Percentiles rank a stretch among this genome's conserved stretches.
Evolutionary conservation across 78 protist genomes (phyloP).

Genomic region (Blattamonas nauphoetae): DNA sequence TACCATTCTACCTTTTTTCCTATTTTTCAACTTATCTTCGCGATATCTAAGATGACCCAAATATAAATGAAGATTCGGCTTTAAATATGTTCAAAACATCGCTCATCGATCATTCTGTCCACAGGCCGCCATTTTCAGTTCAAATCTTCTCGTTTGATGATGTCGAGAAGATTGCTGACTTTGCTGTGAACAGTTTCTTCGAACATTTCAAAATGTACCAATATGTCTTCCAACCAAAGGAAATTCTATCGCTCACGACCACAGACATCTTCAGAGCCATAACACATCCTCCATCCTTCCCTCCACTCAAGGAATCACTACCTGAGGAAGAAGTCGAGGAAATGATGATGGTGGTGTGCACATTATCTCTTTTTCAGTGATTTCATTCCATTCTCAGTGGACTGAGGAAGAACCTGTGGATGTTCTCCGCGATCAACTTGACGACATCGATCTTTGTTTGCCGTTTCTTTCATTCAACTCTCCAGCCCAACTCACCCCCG

Average conservation of each 20-base stretch:
- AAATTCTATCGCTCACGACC: background rate
- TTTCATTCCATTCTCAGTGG: background rate
- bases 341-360: background rate
- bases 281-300: background rate
- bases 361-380: background rate
- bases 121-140: constrained; percentile 8
- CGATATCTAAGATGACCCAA: background rate
- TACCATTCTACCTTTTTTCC: background rate
- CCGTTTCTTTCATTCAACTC: background rate
- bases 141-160: background rate
- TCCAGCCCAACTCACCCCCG: background rate
- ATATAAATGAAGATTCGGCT: background rate
- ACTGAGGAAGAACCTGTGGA: background rate
- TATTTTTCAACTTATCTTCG: background rate
- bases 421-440: background rate
- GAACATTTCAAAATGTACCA: background rate
- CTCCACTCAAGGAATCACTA: background rate
- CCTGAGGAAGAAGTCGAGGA: background rate
- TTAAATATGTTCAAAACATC: background rate
- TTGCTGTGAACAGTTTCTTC: background rate
- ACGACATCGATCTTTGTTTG: background rate
- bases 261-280: background rate
- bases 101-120: background rate
- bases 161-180: background rate
- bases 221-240: background rate